These are phyloP conservation scores for Nicotiana obtusifolia DNA, from an alignment of 257 asterid genomes.

Conservation along the genomic window DNA sequence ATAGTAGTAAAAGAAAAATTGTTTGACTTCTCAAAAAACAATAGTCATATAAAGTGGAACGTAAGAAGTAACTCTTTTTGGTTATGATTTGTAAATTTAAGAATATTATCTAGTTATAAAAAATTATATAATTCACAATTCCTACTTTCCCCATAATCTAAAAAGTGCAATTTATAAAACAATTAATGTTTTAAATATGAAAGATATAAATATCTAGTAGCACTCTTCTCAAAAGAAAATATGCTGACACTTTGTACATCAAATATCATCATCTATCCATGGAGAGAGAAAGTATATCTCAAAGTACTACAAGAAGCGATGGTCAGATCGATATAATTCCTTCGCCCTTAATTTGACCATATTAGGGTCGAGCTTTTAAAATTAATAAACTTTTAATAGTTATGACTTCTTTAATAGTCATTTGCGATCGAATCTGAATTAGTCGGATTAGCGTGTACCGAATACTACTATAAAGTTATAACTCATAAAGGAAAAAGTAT, in stretches of 20 bases:
- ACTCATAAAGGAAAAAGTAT: too few species aligned
- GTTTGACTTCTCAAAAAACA: neutral
- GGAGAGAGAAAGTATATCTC: neutral
- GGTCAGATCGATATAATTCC: neutral
- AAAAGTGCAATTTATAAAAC: neutral
- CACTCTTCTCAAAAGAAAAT: neutral
- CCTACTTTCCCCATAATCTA: neutral
- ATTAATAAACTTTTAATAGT: neutral
- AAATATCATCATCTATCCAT: neutral
- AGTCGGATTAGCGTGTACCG: neutral
- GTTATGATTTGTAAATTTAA: neutral
- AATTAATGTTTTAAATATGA: too few species aligned
- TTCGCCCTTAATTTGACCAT: neutral
- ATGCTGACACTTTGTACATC: neutral
- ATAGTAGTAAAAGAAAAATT: neutral
- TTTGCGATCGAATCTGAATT: neutral
- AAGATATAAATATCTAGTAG: neutral
- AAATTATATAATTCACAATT: neutral
- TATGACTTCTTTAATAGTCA: fast-evolving
- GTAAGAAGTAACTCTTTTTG: neutral
- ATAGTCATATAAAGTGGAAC: neutral
- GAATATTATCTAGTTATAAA: neutral
- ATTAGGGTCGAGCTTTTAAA: neutral
- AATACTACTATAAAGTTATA: too few species aligned
- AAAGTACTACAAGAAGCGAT: neutral